Percentiles rank a stretch among this genome's conserved stretches.
Conservation (phyloP, 805 yeast genomes). For the Teunomyces stri region DNA sequence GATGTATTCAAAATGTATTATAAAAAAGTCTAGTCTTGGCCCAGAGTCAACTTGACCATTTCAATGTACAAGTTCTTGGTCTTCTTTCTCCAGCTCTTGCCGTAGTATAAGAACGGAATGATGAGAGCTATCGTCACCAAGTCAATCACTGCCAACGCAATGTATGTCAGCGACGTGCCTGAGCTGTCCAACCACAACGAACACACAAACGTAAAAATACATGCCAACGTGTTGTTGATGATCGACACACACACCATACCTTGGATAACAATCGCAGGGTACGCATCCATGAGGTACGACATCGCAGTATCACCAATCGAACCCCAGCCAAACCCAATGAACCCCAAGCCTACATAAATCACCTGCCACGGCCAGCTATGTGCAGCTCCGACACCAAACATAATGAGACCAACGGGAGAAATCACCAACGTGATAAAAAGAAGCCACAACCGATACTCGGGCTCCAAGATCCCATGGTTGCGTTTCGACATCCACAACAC, state of each 20-base stretch:
- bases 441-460: conserved; percentile 36
- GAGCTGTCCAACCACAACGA: conserved; percentile 37
- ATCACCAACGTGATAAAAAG: conserved; percentile 33
- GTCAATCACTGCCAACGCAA: conserved; percentile 35
- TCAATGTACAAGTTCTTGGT: conserved; percentile 21
- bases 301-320: conserved; percentile 39
- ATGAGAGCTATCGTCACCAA: conserved; percentile 30
- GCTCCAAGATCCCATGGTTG: conserved; percentile 36
- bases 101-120: conserved; percentile 31
- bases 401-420: conserved; percentile 33
- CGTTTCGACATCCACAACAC: conserved; percentile 37
- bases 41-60: conserved; percentile 15
- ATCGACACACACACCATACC: conserved; percentile 40
- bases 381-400: conserved; percentile 40
- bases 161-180: conserved; percentile 36
- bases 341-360: conserved; percentile 36
- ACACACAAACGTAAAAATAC: conserved; percentile 38
- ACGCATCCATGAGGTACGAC: conserved; percentile 40
- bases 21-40: conserved; percentile 6
- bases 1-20: background rate
- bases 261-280: conserved; percentile 40
- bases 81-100: conserved; percentile 31
- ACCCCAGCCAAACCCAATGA: conserved; percentile 39
- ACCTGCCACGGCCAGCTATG: conserved; percentile 36
- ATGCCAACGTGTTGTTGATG: conserved; percentile 37